Percentiles rank a stretch among this genome's conserved stretches.
These are phyloP conservation scores for Pneumocystis canis DNA, from an alignment of 1,139 yeast species.

Conservation along the genomic window DNA sequence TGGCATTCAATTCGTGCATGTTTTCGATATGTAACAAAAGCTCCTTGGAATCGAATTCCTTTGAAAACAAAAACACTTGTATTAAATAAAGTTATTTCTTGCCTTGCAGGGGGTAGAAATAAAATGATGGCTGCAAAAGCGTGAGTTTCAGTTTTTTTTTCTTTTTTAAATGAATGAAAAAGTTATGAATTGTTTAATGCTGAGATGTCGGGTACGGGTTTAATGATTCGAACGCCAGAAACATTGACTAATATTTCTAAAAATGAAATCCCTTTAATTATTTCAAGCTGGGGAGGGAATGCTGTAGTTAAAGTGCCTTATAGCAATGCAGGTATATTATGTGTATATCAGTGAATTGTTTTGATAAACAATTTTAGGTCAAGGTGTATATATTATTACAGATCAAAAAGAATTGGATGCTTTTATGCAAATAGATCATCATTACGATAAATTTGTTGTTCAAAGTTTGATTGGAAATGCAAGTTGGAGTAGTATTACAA, in stretches of 20 bases:
- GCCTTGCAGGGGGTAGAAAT: background rate
- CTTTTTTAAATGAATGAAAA: background rate
- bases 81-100: background rate
- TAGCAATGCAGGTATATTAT: background rate
- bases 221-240: background rate
- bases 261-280: background rate
- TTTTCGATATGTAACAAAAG: background rate
- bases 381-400: background rate
- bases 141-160: background rate
- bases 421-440: background rate
- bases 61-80: background rate
- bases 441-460: background rate
- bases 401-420: background rate
- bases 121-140: background rate
- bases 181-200: background rate
- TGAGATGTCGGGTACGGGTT: background rate
- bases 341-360: background rate
- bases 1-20: background rate
- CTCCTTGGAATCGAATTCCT: background rate
- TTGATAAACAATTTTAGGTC: background rate
- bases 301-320: background rate
- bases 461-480: background rate
- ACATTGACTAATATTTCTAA: background rate
- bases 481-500: background rate
- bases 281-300: conserved; percentile 1